These are phyloP conservation scores for Hypoxylon sp. DNA, from an alignment of 2,329 filamentous ascomycete species.

Conservation along the genomic window DNA sequence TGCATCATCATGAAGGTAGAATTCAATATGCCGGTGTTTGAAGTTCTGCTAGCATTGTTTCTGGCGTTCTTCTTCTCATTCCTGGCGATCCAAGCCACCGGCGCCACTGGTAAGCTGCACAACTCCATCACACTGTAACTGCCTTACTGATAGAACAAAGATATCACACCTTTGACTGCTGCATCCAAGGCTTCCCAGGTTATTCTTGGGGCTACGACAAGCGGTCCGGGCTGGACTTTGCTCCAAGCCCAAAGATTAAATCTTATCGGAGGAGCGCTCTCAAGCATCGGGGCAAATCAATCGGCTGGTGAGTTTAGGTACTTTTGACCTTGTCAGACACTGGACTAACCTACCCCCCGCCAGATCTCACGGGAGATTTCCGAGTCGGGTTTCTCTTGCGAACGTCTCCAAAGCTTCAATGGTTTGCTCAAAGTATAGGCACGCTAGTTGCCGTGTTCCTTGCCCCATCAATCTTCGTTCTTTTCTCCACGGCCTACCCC, in stretches of 20 bases:
- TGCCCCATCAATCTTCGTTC: slow-evolving; percentile 67
- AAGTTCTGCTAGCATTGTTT: background rate
- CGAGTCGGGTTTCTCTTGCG: slow-evolving; percentile 53
- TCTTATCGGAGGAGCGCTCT: slow-evolving; percentile 61
- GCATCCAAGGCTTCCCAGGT: slow-evolving; percentile 68
- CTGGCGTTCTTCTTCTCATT: background rate
- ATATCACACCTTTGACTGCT: slow-evolving; percentile 67
- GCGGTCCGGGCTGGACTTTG: slow-evolving; percentile 59
- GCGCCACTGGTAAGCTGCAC: background rate
- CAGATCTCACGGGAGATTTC: background rate
- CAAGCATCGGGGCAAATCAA: slow-evolving; percentile 52
- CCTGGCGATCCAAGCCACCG: background rate
- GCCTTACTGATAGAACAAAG: slow-evolving; percentile 53
- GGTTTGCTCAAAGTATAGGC: slow-evolving; percentile 65
- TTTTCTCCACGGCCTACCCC: slow-evolving; percentile 68
- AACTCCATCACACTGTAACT: slow-evolving; percentile 47
- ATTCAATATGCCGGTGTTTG: slow-evolving; percentile 44
- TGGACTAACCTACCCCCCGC: background rate
- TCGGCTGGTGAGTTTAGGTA: slow-evolving; percentile 5
- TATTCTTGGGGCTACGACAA: slow-evolving; percentile 64
- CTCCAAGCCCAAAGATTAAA: slow-evolving; percentile 63
- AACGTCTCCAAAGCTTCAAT: slow-evolving; percentile 66
- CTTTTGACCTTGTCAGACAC: slow-evolving; percentile 32
- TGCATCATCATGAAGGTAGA: slow-evolving; percentile 61
- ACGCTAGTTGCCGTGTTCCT: slow-evolving; percentile 67